Percentiles rank a stretch among this genome's conserved stretches.
These are phyloP conservation scores for Gnomoniopsis smithogilvyi DNA, from an alignment of 2,329 filamentous ascomycete species.

Conservation along the genomic window DNA sequence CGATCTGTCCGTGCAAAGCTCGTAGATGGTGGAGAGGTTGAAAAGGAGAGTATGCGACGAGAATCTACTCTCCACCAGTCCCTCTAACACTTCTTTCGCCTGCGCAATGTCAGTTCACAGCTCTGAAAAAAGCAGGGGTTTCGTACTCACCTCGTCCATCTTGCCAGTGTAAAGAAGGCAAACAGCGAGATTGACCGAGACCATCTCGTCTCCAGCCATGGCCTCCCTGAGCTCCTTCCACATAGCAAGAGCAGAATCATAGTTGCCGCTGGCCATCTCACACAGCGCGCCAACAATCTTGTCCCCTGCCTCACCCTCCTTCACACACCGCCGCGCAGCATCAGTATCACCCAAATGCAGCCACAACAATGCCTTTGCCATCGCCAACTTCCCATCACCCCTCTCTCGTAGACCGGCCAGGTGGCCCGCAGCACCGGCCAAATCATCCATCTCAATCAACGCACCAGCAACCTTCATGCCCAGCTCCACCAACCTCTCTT, in stretches of 20 bases:
- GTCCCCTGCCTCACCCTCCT: slow-evolving; percentile 33
- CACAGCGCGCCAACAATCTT: slow-evolving; percentile 65
- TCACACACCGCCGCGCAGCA: slow-evolving; percentile 58
- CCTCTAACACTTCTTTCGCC: slow-evolving; percentile 65
- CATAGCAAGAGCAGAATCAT: slow-evolving; percentile 56
- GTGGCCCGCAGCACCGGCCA: slow-evolving; percentile 74
- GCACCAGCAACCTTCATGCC: slow-evolving; percentile 65
- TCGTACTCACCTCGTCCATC: slow-evolving; percentile 59
- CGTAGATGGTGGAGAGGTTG: slow-evolving; percentile 88
- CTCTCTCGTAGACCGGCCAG: slow-evolving; percentile 54
- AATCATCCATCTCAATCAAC: slow-evolving; percentile 82
- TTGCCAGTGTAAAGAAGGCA: slow-evolving; percentile 78
- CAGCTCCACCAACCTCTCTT: slow-evolving; percentile 67
- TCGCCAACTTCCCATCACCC: slow-evolving; percentile 37
- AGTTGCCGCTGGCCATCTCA: slow-evolving; percentile 75
- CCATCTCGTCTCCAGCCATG: slow-evolving; percentile 58
- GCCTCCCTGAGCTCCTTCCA: slow-evolving; percentile 54
- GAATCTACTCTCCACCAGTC: slow-evolving; percentile 57
- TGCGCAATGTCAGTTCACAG: slow-evolving; percentile 32
- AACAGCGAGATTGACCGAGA: slow-evolving; percentile 79
- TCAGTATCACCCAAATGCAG: slow-evolving; percentile 75
- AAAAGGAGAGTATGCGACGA: slow-evolving; percentile 80
- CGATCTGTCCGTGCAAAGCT: slow-evolving; percentile 80
- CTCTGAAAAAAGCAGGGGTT: background rate
- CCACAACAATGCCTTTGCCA: slow-evolving; percentile 65